Conservation (phyloP, 441 rosid genomes). For the Arabidopsis lyrata region DNA sequence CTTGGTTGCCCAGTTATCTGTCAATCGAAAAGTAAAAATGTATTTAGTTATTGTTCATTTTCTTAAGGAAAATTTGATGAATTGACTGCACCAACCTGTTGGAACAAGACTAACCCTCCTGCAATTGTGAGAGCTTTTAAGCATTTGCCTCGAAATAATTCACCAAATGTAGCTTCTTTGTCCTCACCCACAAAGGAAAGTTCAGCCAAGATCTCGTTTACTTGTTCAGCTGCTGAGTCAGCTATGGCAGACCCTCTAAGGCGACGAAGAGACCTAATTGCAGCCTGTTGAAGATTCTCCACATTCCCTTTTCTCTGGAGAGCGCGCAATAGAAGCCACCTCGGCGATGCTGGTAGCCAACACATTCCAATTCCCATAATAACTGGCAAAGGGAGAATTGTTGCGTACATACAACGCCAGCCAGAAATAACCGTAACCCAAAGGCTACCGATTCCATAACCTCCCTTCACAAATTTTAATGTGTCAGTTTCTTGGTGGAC, state of each 20-base stretch:
- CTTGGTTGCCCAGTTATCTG: constrained; percentile 99
- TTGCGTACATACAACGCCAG: constrained; percentile 96
- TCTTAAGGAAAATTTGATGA: constrained; percentile 7
- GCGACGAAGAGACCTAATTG: constrained; percentile 63
- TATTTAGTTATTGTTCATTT: constrained; percentile 28
- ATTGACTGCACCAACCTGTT: constrained; percentile 67
- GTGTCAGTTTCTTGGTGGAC: constrained; percentile 24
- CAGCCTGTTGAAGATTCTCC: constrained; percentile 71
- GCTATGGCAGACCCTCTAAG: constrained; percentile 79
- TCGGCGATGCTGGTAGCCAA: constrained; percentile 95
- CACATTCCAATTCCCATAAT: constrained; percentile 95
- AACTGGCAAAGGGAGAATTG: constrained; percentile 76
- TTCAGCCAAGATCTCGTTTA: constrained; percentile 82
- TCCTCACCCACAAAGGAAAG: constrained; percentile 74
- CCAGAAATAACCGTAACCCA: constrained; percentile 73
- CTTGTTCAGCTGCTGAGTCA: constrained; percentile 73
- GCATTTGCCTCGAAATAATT: constrained; percentile 85
- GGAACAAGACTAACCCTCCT: constrained; percentile 91
- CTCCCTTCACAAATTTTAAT: constrained; percentile 66
- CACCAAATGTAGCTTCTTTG: constrained; percentile 64
- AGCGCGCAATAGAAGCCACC: constrained; percentile 89
- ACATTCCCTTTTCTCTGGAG: constrained; percentile 78
- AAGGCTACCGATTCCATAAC: constrained; percentile 93
- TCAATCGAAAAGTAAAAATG: constrained; percentile 35
- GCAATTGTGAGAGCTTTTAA: constrained; percentile 91